phyloP scores from a whole-genome alignment of 768 basidiomycete genomes.

The Naganishia randhawae region DNA sequence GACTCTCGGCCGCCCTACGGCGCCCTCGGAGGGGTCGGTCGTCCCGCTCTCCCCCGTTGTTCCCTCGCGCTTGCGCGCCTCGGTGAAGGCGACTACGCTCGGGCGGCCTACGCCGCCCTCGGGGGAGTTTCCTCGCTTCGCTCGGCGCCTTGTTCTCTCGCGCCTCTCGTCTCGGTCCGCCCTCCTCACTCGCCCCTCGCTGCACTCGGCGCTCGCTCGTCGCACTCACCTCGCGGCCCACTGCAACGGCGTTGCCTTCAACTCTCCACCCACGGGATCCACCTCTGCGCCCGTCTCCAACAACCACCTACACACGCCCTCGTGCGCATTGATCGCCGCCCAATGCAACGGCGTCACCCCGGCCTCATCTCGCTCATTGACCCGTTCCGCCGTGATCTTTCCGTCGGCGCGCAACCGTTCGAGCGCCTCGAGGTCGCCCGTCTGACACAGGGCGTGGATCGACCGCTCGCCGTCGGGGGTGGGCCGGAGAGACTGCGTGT shows the following conservation, averaged over 20 bases:
- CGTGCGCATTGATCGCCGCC: constrained; percentile 95
- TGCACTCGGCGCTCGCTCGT: not conserved
- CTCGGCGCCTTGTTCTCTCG: not conserved
- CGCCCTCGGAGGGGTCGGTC: too few species aligned
- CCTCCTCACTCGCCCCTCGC: not conserved
- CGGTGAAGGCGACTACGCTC: too few species aligned
- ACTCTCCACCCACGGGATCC: constrained; percentile 88
- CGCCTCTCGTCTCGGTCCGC: not conserved
- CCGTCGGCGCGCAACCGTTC: constrained; percentile 23
- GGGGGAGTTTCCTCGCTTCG: not conserved
- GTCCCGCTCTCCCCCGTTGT: too few species aligned
- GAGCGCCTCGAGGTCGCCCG: constrained; percentile 17
- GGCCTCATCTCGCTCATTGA: constrained; percentile 63
- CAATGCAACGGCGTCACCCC: constrained; percentile 95
- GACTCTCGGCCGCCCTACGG: too few species aligned
- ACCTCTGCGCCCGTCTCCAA: constrained; percentile 91
- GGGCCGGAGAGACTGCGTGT: too few species aligned
- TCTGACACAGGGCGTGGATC: constrained; percentile 47
- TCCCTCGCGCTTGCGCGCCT: too few species aligned
- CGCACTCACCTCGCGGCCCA: constrained; percentile 75
- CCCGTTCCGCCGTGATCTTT: constrained; percentile 24
- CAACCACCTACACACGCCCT: constrained; percentile 73
- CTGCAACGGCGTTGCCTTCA: constrained; percentile 89
- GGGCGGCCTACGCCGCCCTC: too few species aligned
- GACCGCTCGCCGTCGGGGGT: too few species aligned